A percentile compares a stretch with the other conserved stretches of the same genome.
These are phyloP conservation scores for Kondoa malvinella DNA, from an alignment of 768 basidiomycete species.

Conservation along the genomic window DNA sequence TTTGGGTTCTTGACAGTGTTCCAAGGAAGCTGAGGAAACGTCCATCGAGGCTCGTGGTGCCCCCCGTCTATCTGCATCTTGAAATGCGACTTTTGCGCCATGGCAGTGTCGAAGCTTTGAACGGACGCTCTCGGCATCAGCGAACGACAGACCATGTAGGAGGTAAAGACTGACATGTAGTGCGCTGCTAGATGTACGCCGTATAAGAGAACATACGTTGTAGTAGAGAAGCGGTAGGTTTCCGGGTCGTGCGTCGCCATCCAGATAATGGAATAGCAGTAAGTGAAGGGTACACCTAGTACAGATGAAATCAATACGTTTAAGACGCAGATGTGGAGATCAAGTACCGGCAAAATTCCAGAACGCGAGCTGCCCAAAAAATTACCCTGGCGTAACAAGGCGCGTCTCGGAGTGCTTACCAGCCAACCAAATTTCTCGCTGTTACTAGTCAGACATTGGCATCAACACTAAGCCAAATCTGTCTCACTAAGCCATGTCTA, in stretches of 20 bases:
- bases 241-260: conserved; percentile 88
- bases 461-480: neutral
- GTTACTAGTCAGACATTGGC: neutral
- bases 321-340: neutral
- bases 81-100: conserved; percentile 94
- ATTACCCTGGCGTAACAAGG: neutral
- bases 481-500: conserved; percentile 1
- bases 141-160: conserved; percentile 7
- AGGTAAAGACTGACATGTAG: conserved; percentile 46
- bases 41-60: conserved; percentile 46
- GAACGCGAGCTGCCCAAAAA: conserved; percentile 20
- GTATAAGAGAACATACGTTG: conserved; percentile 55
- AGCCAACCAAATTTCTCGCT: conserved; percentile 19
- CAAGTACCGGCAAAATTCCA: conserved; percentile 38
- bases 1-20: conserved; percentile 67
- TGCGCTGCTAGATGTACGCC: conserved; percentile 63
- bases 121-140: neutral
- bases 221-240: conserved; percentile 68
- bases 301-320: neutral
- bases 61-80: conserved; percentile 61
- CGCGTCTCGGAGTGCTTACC: neutral
- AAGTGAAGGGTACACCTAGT: conserved; percentile 67
- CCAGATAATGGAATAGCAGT: conserved; percentile 92
- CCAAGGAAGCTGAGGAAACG: conserved; percentile 86
- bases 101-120: conserved; percentile 71